phyloP scores from a whole-genome alignment of 2,329 filamentous ascomycete species.

The Sordariomycetes sp. region DNA sequence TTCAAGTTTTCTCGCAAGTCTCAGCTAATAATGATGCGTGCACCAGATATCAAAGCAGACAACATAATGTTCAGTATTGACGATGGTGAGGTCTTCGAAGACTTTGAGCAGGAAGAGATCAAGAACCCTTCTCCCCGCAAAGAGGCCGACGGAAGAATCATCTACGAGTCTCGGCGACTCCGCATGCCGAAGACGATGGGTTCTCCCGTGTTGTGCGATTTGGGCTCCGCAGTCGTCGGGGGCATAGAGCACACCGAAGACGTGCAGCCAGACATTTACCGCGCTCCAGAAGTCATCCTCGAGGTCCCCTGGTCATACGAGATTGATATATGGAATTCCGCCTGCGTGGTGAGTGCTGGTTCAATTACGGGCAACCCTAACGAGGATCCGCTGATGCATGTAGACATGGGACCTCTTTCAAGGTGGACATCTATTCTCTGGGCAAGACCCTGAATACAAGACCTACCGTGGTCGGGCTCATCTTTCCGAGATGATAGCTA shows the following conservation, averaged over 20 bases:
- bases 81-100: conserved; percentile 26
- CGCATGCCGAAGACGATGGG: conserved; percentile 19
- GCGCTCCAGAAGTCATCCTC: conserved; percentile 37
- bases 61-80: conserved; percentile 34
- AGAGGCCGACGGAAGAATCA: conserved; percentile 22
- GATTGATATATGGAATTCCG: conserved; percentile 43
- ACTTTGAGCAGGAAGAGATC: conserved; percentile 29
- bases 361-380: background rate
- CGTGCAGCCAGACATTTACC: conserved; percentile 29
- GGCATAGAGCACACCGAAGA: conserved; percentile 22
- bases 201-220: conserved; percentile 34
- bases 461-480: conserved; percentile 33
- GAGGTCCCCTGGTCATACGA: conserved; percentile 32
- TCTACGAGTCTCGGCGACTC: conserved; percentile 32
- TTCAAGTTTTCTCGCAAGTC: too few relatives aligned
- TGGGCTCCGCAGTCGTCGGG: conserved; percentile 33
- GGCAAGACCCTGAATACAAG: conserved; percentile 24
- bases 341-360: conserved; percentile 32
- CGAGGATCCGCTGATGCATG: background rate
- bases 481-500: conserved; percentile 35
- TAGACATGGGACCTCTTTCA: conserved; percentile 40
- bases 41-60: conserved; percentile 36
- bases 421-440: conserved; percentile 31
- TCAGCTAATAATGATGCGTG: too few relatives aligned
- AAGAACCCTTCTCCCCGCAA: conserved; percentile 31